Conservation (phyloP, 306 rosid genomes). For the Calophaca sinica region DNA sequence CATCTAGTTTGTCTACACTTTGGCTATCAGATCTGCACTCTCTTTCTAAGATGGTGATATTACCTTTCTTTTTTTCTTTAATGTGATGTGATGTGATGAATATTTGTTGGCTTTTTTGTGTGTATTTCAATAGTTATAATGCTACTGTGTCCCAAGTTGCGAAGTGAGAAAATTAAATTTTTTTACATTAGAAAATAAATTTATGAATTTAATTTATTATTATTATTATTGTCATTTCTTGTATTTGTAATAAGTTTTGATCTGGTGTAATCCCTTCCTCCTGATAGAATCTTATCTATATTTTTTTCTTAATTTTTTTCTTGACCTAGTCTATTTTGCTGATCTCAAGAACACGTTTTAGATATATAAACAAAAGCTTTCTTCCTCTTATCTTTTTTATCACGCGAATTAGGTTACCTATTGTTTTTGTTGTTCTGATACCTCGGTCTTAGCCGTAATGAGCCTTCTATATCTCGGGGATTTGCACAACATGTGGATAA, state of each 20-base stretch:
- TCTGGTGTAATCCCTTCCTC: too few relatives aligned
- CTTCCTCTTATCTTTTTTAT: too few relatives aligned
- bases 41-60: slow-evolving; percentile 86
- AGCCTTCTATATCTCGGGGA: not conserved
- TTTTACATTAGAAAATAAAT: too few relatives aligned
- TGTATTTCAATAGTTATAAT: not conserved
- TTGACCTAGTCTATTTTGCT: too few relatives aligned
- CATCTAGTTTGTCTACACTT: slow-evolving; percentile 81
- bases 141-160: not conserved
- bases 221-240: too few relatives aligned
- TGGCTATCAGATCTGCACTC: slow-evolving; percentile 91
- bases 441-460: not conserved
- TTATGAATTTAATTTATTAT: too few relatives aligned
- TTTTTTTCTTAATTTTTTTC: too few relatives aligned
- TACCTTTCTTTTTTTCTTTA: slow-evolving; percentile 26
- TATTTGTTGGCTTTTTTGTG: not conserved
- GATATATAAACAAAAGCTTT: too few relatives aligned
- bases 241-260: not conserved
- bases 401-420: too few relatives aligned
- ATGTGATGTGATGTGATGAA: not conserved
- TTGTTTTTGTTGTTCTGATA: not conserved
- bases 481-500: not conserved
- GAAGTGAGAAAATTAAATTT: too few relatives aligned
- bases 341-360: too few relatives aligned
- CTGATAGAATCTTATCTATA: too few relatives aligned